phyloP scores from a whole-genome alignment of 2,329 filamentous ascomycete species.

The Venturia aucupariae region DNA sequence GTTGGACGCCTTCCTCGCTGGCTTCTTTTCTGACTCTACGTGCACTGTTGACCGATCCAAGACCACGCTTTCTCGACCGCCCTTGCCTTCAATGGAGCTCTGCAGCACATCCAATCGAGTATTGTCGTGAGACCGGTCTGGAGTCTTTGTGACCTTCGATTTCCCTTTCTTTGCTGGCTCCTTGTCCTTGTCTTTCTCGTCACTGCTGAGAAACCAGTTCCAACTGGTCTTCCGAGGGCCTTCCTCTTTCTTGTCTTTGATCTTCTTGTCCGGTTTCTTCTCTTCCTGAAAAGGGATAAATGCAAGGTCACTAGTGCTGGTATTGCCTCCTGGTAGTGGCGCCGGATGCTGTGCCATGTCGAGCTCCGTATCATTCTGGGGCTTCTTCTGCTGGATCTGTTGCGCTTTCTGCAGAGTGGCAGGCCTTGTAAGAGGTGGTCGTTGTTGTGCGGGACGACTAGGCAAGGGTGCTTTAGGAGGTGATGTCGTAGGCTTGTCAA shows the following conservation, averaged over 20 bases:
- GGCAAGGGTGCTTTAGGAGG: slow-evolving; percentile 24
- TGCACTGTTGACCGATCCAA: slow-evolving; percentile 70
- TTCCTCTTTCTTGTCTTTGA: slow-evolving; percentile 62
- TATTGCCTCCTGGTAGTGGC: slow-evolving; percentile 59
- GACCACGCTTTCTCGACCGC: slow-evolving; percentile 70
- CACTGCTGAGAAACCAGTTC: slow-evolving; percentile 64
- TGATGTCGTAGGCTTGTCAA: slow-evolving; percentile 14
- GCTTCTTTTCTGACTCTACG: slow-evolving; percentile 74
- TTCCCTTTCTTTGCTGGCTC: slow-evolving; percentile 37
- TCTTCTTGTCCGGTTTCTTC: slow-evolving; percentile 57
- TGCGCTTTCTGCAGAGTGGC: slow-evolving; percentile 27
- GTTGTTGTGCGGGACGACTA: slow-evolving; percentile 18
- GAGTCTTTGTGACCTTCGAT: slow-evolving; percentile 54
- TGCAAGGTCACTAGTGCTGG: slow-evolving; percentile 66
- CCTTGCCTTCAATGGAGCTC: slow-evolving; percentile 64
- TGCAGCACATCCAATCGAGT: slow-evolving; percentile 80
- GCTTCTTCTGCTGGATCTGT: slow-evolving; percentile 30
- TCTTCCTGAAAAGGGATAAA: slow-evolving; percentile 71
- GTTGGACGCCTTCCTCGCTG: slow-evolving; percentile 56
- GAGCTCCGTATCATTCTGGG: slow-evolving; percentile 35
- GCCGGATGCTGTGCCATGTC: slow-evolving; percentile 60
- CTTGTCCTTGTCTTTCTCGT: slow-evolving; percentile 60
- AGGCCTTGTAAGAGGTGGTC: slow-evolving; percentile 14
- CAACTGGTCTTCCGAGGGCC: slow-evolving; percentile 67
- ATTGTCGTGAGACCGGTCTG: slow-evolving; percentile 60